phyloP scores from a whole-genome alignment of 306 rosid species.

The Arachis stenosperma region DNA sequence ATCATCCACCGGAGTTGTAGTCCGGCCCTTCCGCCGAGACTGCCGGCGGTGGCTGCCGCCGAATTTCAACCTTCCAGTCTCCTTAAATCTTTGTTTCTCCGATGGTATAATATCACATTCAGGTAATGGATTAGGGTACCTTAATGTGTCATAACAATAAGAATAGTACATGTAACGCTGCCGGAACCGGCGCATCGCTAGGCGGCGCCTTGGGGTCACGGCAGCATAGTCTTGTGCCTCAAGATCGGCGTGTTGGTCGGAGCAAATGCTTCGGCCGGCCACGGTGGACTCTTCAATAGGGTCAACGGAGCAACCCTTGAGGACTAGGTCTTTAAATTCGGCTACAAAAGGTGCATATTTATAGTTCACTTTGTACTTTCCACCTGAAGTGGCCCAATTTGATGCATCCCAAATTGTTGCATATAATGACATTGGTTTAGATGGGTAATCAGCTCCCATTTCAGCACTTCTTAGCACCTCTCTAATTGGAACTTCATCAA shows the following conservation, averaged over 20 bases:
- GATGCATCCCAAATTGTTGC: constrained; percentile 97
- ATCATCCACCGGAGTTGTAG: constrained; percentile 29
- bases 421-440: constrained; percentile 90
- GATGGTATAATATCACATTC: constrained; percentile 64
- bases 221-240: constrained; percentile 53
- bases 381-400: constrained; percentile 91
- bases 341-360: constrained; percentile 85
- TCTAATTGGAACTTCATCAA: constrained; percentile 91
- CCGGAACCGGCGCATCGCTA: constrained; percentile 71
- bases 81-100: constrained; percentile 66
- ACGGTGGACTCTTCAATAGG: constrained; percentile 61
- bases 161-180: constrained; percentile 83
- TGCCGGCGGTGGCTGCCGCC: constrained; percentile 82
- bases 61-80: constrained; percentile 73
- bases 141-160: constrained; percentile 71
- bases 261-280: constrained; percentile 36
- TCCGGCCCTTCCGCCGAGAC: constrained; percentile 53
- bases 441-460: constrained; percentile 87
- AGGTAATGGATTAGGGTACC: constrained; percentile 64
- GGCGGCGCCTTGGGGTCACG: constrained; percentile 52
- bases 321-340: constrained; percentile 77
- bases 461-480: constrained; percentile 66
- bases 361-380: constrained; percentile 81
- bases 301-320: constrained; percentile 73
- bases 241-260: constrained; percentile 40